These are phyloP conservation scores for Dioszegia aurantiaca DNA, from an alignment of 768 basidiomycete species.

Conservation along the genomic window DNA sequence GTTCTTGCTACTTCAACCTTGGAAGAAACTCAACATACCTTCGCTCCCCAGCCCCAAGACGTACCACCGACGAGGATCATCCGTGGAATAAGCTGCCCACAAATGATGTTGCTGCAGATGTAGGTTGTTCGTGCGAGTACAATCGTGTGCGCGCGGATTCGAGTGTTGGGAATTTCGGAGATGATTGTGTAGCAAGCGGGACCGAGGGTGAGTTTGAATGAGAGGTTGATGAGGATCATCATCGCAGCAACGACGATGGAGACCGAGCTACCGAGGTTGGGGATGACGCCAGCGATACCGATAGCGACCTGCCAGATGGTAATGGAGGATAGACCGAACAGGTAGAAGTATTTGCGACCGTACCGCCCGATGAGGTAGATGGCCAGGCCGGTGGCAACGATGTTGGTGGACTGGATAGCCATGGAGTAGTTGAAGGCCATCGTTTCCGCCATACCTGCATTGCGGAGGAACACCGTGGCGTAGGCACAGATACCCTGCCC, in stretches of 20 bases:
- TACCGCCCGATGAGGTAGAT: conserved; percentile 9
- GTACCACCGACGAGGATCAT: conserved; percentile 18
- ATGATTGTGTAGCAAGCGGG: conserved; percentile 31
- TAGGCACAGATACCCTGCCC: conserved; percentile 4
- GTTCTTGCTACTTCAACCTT: not conserved
- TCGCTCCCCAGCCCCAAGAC: too few relatives aligned
- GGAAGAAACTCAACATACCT: conserved; percentile 14
- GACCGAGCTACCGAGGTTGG: not conserved
- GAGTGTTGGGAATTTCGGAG: conserved; percentile 30
- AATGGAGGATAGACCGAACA: conserved; percentile 8
- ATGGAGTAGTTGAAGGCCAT: conserved; percentile 20
- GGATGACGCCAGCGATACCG: conserved; percentile 14
- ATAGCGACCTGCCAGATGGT: conserved; percentile 9
- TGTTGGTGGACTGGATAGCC: conserved; percentile 22
- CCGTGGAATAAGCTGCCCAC: conserved; percentile 16
- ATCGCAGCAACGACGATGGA: conserved; percentile 12
- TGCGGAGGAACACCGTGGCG: too few relatives aligned
- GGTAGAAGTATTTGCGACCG: conserved; percentile 13
- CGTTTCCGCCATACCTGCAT: conserved; percentile 18
- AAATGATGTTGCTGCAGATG: conserved; percentile 11
- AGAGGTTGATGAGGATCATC: conserved; percentile 12
- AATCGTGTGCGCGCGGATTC: conserved; percentile 27
- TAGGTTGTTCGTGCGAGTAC: conserved; percentile 28
- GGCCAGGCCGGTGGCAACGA: conserved; percentile 15
- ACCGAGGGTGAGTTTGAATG: conserved; percentile 19